Conservation (phyloP, 2,329 filamentous ascomycete genomes). For the Neospermospora avenae region DNA sequence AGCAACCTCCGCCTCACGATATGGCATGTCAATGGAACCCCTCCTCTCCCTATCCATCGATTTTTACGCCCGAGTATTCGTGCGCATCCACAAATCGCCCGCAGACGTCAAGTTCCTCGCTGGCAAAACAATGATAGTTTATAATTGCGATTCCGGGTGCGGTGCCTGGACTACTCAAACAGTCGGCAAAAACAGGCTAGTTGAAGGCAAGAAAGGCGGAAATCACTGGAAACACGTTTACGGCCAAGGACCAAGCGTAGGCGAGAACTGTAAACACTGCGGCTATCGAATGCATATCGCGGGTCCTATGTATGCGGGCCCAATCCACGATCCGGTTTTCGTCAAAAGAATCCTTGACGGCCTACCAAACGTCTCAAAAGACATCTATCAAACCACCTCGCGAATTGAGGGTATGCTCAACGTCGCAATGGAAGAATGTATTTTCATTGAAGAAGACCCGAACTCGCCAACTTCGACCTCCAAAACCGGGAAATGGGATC, state of each 20-base stretch:
- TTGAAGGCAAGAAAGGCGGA: constrained; percentile 66
- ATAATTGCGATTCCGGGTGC: constrained; percentile 87
- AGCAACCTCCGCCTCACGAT: constrained; percentile 74
- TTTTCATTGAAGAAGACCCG: constrained; percentile 23
- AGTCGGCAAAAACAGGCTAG: constrained; percentile 65
- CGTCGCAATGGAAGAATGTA: constrained; percentile 75
- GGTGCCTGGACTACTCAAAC: constrained; percentile 87
- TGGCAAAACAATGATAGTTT: constrained; percentile 88
- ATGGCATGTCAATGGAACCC: constrained; percentile 86
- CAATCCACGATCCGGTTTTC: constrained; percentile 80
- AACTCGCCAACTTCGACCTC: constrained; percentile 37
- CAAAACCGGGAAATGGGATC: constrained; percentile 45
- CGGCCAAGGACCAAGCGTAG: constrained; percentile 64
- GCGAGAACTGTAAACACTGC: constrained; percentile 75
- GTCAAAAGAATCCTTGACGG: constrained; percentile 74
- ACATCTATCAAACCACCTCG: constrained; percentile 73
- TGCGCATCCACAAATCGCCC: constrained; percentile 75
- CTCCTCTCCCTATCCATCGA: constrained; percentile 92
- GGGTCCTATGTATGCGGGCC: constrained; percentile 93
- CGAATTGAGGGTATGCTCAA: constrained; percentile 90
- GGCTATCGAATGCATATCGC: constrained; percentile 81
- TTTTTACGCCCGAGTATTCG: constrained; percentile 89
- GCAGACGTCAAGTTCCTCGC: constrained; percentile 86
- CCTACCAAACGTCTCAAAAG: constrained; percentile 62
- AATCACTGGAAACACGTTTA: constrained; percentile 74